These are phyloP conservation scores for Aspergillus sp. DNA, from an alignment of 2,329 filamentous ascomycete genomes.

Conservation along the genomic window DNA sequence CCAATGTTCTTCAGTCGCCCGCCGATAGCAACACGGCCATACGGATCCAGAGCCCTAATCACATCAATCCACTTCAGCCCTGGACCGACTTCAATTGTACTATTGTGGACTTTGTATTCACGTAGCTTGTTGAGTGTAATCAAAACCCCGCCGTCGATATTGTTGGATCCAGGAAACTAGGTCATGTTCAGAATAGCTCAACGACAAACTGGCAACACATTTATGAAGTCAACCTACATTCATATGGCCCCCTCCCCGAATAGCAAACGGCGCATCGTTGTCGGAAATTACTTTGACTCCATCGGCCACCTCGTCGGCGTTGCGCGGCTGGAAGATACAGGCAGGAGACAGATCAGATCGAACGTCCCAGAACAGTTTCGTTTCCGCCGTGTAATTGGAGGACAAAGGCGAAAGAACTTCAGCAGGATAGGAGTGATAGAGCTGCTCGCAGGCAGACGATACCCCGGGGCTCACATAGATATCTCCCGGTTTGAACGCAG, in stretches of 20 bases:
- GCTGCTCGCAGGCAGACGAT: too few species aligned
- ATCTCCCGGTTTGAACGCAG: too few species aligned
- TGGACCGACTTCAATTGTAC: conserved; percentile 26
- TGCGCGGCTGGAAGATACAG: conserved; percentile 32
- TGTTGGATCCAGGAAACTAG: conserved; percentile 29
- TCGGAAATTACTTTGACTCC: conserved; percentile 22
- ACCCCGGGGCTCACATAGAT: too few species aligned
- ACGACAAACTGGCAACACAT: neutral
- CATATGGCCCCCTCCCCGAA: conserved; percentile 57
- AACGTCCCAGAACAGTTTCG: conserved; percentile 24
- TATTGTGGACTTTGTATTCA: conserved; percentile 19
- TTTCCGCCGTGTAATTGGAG: too few species aligned
- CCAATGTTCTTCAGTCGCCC: conserved; percentile 36
- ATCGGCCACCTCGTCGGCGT: conserved; percentile 24
- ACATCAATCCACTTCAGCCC: conserved; percentile 32
- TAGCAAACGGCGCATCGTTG: conserved; percentile 48
- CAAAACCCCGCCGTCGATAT: conserved; percentile 32
- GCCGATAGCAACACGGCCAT: conserved; percentile 28
- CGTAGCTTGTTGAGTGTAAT: conserved; percentile 26
- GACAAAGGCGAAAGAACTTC: too few species aligned
- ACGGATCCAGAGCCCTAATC: conserved; percentile 24
- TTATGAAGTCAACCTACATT: conserved; percentile 11
- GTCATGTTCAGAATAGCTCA: neutral
- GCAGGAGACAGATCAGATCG: conserved; percentile 24
- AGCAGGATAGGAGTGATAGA: too few species aligned